These are phyloP conservation scores for Beauveria pseudobassiana DNA, from an alignment of 2,329 filamentous ascomycete species.

Conservation along the genomic window DNA sequence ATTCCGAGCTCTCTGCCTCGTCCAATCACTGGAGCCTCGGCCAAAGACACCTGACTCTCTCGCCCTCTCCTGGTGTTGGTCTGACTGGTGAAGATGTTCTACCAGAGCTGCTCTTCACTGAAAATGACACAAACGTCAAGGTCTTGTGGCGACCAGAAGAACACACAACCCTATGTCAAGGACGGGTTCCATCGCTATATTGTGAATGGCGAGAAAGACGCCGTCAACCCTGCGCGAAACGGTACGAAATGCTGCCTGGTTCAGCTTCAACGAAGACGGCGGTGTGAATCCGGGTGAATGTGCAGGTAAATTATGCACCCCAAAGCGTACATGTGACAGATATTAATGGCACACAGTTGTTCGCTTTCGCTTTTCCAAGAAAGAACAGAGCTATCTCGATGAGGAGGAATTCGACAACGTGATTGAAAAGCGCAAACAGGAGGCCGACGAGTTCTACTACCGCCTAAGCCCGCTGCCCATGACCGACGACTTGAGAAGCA, in stretches of 20 bases:
- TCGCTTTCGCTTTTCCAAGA: constrained; percentile 78
- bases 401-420: constrained; percentile 90
- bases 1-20: constrained; percentile 60
- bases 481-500: constrained; percentile 87
- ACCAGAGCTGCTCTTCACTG: constrained; percentile 82
- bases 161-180: constrained; percentile 80
- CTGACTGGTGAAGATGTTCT: constrained; percentile 73
- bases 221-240: constrained; percentile 69
- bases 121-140: constrained; percentile 88
- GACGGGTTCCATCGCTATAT: constrained; percentile 90
- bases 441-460: constrained; percentile 95
- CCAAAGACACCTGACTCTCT: constrained; percentile 74
- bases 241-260: constrained; percentile 95
- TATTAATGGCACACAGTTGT: constrained; percentile 51
- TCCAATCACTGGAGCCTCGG: constrained; percentile 77
- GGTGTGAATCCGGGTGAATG: constrained; percentile 87
- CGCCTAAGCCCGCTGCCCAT: constrained; percentile 88
- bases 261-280: constrained; percentile 79
- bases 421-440: constrained; percentile 76
- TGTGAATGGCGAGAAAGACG: constrained; percentile 70
- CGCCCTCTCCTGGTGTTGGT: constrained; percentile 82
- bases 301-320: constrained; percentile 57
- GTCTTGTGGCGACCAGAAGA: constrained; percentile 71
- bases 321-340: constrained; percentile 19
- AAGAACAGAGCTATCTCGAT: constrained; percentile 71